A percentile compares a stretch with the other conserved stretches of the same genome.
Conservation (phyloP, 2,329 filamentous ascomycete species). For the Aspergillus clavatus region DNA sequence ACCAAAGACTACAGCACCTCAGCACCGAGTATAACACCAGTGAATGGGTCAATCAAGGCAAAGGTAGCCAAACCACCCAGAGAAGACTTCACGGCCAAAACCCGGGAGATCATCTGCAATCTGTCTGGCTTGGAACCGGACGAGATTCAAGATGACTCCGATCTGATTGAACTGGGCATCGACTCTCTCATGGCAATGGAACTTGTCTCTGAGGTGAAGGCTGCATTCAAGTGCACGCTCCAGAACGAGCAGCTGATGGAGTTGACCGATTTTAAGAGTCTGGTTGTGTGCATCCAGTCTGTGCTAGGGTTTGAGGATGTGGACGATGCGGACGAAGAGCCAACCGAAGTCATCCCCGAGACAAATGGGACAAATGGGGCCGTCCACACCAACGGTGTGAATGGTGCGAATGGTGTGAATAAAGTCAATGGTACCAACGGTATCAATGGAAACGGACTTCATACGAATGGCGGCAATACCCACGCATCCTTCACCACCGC, state of each 20-base stretch:
- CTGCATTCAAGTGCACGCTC: slow-evolving; percentile 31
- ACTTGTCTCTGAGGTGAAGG: slow-evolving; percentile 39
- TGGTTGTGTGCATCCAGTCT: slow-evolving; percentile 21
- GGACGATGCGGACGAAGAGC: neutral
- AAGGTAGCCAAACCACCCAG: neutral
- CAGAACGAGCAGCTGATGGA: slow-evolving; percentile 22
- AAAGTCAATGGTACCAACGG: slow-evolving; percentile 9
- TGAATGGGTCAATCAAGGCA: neutral
- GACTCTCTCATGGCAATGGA: slow-evolving; percentile 50
- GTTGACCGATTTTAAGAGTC: slow-evolving; percentile 22
- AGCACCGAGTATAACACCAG: neutral
- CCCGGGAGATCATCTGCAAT: slow-evolving; percentile 6
- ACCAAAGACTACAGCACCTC: neutral
- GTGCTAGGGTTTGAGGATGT: slow-evolving; percentile 3
- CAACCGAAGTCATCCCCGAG: neutral
- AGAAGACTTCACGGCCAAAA: neutral
- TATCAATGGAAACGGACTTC: neutral
- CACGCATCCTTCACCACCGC: neutral
- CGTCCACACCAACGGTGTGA: no score
- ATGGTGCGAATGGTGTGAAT: neutral
- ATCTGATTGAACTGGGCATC: slow-evolving; percentile 43
- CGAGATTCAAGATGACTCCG: slow-evolving; percentile 35
- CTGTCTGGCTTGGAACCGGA: slow-evolving; percentile 31
- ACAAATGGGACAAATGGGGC: neutral
- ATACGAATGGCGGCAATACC: neutral